Evolutionary conservation across 129 eudicot species (phyloP).

Genomic region (Flaveria bidentis): DNA sequence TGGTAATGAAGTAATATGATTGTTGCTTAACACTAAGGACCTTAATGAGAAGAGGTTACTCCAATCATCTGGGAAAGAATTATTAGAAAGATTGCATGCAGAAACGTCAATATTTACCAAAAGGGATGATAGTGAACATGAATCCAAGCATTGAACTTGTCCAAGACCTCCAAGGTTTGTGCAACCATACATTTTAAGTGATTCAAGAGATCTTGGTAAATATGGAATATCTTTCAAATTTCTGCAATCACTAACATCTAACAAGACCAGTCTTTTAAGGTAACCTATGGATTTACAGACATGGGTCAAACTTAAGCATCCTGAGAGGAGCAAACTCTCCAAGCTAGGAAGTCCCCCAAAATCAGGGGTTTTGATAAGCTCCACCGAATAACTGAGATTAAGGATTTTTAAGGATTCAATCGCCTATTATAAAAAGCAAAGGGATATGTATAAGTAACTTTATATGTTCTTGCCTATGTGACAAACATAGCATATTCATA

Average conservation of each 20-base stretch:
- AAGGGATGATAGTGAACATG: not conserved
- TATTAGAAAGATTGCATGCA: conserved; percentile 8
- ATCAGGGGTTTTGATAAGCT: conserved; percentile 18
- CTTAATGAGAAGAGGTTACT: not conserved
- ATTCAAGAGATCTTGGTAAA: conserved; percentile 4
- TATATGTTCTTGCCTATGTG: not conserved
- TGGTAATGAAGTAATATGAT: conserved; percentile 14
- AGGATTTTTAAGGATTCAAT: conserved; percentile 11
- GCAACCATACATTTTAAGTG: conserved; percentile 15
- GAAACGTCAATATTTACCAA: conserved; percentile 12
- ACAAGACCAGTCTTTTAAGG: not conserved
- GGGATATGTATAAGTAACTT: not conserved
- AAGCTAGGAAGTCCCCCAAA: conserved; percentile 12
- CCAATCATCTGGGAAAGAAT: conserved; percentile 26
- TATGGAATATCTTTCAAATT: conserved; percentile 4
- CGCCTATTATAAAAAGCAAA: not conserved
- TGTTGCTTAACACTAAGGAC: not conserved
- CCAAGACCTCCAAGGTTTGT: conserved; percentile 13
- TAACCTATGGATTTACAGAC: not conserved
- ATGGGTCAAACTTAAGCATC: not conserved
- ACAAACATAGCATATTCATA: not conserved
- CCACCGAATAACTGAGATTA: conserved; percentile 1
- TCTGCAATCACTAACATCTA: conserved; percentile 13
- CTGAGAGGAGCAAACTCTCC: conserved; percentile 8
- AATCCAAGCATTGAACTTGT: conserved; percentile 10